phyloP scores from a whole-genome alignment of 2,329 filamentous ascomycete genomes.

The Alternaria sp. region DNA sequence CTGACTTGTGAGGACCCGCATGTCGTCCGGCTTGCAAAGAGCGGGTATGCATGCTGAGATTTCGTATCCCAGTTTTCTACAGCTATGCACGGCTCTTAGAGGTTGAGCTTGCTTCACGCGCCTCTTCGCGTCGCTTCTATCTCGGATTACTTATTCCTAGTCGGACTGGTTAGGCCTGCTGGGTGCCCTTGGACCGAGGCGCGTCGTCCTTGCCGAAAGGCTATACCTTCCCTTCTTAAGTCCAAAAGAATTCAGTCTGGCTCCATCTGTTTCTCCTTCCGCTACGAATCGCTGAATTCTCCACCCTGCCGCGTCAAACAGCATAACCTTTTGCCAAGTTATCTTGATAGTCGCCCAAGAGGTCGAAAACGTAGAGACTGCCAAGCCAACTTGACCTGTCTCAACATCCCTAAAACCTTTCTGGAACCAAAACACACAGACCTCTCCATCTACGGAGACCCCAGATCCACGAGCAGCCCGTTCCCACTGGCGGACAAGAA shows the following conservation, averaged over 20 bases:
- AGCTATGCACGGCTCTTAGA: slow-evolving; percentile 21
- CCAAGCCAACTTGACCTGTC: slow-evolving; percentile 23
- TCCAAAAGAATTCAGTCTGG: slow-evolving; percentile 8
- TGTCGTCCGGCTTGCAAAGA: slow-evolving; percentile 17
- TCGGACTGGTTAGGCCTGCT: slow-evolving; percentile 9
- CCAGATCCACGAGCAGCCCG: slow-evolving; percentile 28
- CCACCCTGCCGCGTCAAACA: slow-evolving; percentile 41
- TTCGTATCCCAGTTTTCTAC: slow-evolving; percentile 24
- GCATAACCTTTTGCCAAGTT: slow-evolving; percentile 24
- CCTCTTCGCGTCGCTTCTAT: slow-evolving; percentile 18
- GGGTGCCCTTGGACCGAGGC: slow-evolving; percentile 23
- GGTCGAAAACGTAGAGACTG: slow-evolving; percentile 32
- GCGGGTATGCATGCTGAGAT: slow-evolving; percentile 25
- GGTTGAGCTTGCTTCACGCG: slow-evolving; percentile 18
- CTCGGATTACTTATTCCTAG: slow-evolving; percentile 25
- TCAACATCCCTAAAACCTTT: slow-evolving; percentile 32
- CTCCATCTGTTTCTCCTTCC: slow-evolving; percentile 14
- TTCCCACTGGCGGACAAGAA: slow-evolving; percentile 15
- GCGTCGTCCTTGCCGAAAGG: slow-evolving; percentile 15
- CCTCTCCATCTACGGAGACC: slow-evolving; percentile 17
- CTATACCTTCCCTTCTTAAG: slow-evolving; percentile 13
- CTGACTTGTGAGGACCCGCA: slow-evolving; percentile 16
- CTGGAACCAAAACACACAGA: slow-evolving; percentile 24
- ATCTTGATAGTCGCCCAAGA: slow-evolving; percentile 31
- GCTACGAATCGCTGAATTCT: slow-evolving; percentile 25